These are phyloP conservation scores for Candida khao-thaluensis DNA, from an alignment of 805 yeast species.

Conservation along the genomic window DNA sequence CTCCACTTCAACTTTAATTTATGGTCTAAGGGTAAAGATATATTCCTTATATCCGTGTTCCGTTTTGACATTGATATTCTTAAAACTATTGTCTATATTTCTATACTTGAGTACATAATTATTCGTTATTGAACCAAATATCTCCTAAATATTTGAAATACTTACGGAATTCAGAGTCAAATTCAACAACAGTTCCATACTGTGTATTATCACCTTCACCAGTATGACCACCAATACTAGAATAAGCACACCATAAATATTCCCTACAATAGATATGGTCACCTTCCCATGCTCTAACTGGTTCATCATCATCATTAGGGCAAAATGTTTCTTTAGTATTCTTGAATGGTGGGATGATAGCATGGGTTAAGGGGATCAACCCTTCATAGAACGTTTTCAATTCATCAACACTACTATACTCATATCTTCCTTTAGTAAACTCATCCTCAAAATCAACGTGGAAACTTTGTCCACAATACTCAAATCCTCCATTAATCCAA, in stretches of 20 bases:
- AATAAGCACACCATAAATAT: conserved; percentile 65
- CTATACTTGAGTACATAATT: too few relatives aligned
- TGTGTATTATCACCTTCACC: conserved; percentile 31
- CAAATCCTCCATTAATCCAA: conserved; percentile 46
- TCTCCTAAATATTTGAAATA: conserved; percentile 47
- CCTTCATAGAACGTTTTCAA: conserved; percentile 28
- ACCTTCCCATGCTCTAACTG: conserved; percentile 51
- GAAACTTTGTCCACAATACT: conserved; percentile 35
- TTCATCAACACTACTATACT: conserved; percentile 21
- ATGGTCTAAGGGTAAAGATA: too few relatives aligned
- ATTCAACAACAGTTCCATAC: conserved; percentile 45
- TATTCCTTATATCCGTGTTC: too few relatives aligned
- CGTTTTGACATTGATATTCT: too few relatives aligned
- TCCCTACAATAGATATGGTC: conserved; percentile 52
- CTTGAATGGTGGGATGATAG: conserved; percentile 54
- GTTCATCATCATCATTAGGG: conserved; percentile 40
- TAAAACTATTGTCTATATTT: too few relatives aligned
- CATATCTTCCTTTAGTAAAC: conserved; percentile 20
- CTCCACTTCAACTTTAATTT: too few relatives aligned
- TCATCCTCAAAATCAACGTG: conserved; percentile 37
- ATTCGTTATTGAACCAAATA: conserved; percentile 50
- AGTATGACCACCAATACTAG: conserved; percentile 47
- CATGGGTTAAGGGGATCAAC: conserved; percentile 42
- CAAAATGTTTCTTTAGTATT: conserved; percentile 34
- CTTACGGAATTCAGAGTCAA: conserved; percentile 26